These are phyloP conservation scores for Porodaedalea pini DNA, from an alignment of 1,284 basidiomycete genomes.

Conservation along the genomic window DNA sequence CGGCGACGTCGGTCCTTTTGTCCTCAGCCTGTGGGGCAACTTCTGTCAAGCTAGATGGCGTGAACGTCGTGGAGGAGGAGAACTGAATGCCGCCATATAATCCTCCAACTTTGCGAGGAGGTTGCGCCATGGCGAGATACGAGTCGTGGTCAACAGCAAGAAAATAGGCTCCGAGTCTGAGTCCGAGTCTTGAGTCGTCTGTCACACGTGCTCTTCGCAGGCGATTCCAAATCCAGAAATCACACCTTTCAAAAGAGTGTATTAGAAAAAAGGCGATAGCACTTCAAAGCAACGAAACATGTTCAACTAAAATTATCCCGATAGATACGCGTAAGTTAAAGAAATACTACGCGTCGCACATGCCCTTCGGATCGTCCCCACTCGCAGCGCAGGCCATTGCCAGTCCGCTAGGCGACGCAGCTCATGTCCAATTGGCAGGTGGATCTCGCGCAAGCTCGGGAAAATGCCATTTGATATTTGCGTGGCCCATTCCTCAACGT, in stretches of 20 bases:
- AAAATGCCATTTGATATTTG: neutral
- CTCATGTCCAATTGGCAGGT: conserved; percentile 12
- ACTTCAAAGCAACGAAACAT: neutral
- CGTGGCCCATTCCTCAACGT: conserved; percentile 3
- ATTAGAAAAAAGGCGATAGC: no score
- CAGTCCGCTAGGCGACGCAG: conserved; percentile 11
- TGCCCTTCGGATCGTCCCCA: neutral
- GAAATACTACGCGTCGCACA: neutral
- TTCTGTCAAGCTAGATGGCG: conserved; percentile 34
- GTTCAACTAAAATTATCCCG: neutral
- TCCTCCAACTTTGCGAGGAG: conserved; percentile 59
- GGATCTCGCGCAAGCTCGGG: conserved; percentile 4
- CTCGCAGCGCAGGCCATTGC: conserved; percentile 1
- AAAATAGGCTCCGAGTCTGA: neutral
- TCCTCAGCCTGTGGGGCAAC: conserved; percentile 6
- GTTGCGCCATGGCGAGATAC: conserved; percentile 14
- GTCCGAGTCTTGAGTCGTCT: no score
- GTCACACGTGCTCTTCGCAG: no score
- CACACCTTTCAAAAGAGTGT: no score
- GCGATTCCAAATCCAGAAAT: neutral
- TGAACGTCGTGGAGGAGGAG: conserved; percentile 53
- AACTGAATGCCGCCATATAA: conserved; percentile 81
- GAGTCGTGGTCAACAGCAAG: conserved; percentile 1
- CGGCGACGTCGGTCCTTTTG: neutral
- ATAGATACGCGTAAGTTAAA: conserved; percentile 7